Evolutionary conservation across 371 early-diverging fungal genomes (phyloP).

Genomic region (Mucor indicus): DNA sequence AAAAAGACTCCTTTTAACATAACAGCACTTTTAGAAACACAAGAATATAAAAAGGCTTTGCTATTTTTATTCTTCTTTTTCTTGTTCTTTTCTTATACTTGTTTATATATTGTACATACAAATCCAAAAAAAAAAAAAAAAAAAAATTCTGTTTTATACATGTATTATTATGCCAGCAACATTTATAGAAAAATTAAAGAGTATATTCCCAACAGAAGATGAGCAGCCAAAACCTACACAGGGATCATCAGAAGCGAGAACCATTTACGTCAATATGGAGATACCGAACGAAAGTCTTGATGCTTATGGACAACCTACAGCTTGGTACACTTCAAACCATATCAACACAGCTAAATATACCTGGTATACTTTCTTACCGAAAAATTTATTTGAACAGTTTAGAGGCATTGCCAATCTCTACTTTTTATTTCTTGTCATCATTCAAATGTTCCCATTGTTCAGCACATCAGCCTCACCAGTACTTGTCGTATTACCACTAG

Average conservation of each 20-base stretch:
- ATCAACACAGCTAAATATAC: constrained; percentile 87
- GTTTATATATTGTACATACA: too few species aligned
- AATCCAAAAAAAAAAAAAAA: too few species aligned
- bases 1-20: too few species aligned
- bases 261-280: constrained; percentile 46
- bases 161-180: too few species aligned
- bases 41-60: too few species aligned
- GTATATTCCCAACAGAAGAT: too few species aligned
- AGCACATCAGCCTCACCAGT: constrained; percentile 66
- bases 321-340: constrained; percentile 53
- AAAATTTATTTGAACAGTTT: constrained; percentile 92
- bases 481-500: constrained; percentile 83
- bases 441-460: constrained; percentile 80
- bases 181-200: too few species aligned
- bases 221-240: too few species aligned
- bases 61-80: too few species aligned
- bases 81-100: too few species aligned
- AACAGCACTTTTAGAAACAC: too few species aligned
- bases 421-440: constrained; percentile 84
- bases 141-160: too few species aligned
- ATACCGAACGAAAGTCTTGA: constrained; percentile 35
- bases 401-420: constrained; percentile 91
- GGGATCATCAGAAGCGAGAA: constrained; percentile 39
- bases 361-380: constrained; percentile 85
- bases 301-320: constrained; percentile 39